These are phyloP conservation scores for Simplicillium aogashimaense DNA, from an alignment of 2,329 filamentous ascomycete genomes.

Conservation along the genomic window DNA sequence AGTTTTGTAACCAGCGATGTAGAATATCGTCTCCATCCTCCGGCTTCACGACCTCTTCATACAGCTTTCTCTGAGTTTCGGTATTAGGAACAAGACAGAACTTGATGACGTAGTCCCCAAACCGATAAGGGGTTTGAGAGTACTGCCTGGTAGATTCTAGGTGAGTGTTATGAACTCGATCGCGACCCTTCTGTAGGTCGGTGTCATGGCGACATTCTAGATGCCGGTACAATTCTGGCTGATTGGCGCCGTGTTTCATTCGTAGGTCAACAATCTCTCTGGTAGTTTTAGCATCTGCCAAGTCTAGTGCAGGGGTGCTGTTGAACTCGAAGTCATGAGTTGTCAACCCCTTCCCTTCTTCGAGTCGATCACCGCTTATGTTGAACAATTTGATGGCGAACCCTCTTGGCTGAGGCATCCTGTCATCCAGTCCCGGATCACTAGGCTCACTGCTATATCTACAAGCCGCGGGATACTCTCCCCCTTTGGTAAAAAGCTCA, in stretches of 20 bases:
- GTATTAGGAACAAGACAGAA: slow-evolving; percentile 32
- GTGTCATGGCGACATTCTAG: slow-evolving; percentile 16
- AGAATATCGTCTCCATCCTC: slow-evolving; percentile 24
- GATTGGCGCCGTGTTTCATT: slow-evolving; percentile 24
- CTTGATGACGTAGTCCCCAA: slow-evolving; percentile 35
- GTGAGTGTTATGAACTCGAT: slow-evolving; percentile 27
- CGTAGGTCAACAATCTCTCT: slow-evolving; percentile 30
- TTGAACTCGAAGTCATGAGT: slow-evolving; percentile 37
- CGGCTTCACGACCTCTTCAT: slow-evolving; percentile 21
- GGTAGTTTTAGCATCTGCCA: slow-evolving; percentile 32
- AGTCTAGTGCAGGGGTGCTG: slow-evolving; percentile 33
- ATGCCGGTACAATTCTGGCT: slow-evolving; percentile 27
- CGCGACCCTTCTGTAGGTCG: slow-evolving; percentile 25
- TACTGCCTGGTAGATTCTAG: slow-evolving; percentile 22
- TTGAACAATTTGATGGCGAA: slow-evolving; percentile 40
- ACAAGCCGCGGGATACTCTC: slow-evolving; percentile 1
- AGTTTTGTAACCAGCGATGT: slow-evolving; percentile 26
- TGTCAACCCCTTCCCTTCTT: slow-evolving; percentile 19
- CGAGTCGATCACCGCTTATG: slow-evolving; percentile 30
- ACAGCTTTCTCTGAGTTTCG: slow-evolving; percentile 27
- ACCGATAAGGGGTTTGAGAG: slow-evolving; percentile 36
- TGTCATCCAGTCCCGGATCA: slow-evolving; percentile 12
- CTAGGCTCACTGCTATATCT: slow-evolving; percentile 2
- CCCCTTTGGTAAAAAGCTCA: slow-evolving; percentile 25
- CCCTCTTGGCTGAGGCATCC: slow-evolving; percentile 32